A percentile compares a stretch with the other conserved stretches of the same genome.
These are phyloP conservation scores for Alternaria arbusti DNA, from an alignment of 2,329 filamentous ascomycete species.

Conservation along the genomic window DNA sequence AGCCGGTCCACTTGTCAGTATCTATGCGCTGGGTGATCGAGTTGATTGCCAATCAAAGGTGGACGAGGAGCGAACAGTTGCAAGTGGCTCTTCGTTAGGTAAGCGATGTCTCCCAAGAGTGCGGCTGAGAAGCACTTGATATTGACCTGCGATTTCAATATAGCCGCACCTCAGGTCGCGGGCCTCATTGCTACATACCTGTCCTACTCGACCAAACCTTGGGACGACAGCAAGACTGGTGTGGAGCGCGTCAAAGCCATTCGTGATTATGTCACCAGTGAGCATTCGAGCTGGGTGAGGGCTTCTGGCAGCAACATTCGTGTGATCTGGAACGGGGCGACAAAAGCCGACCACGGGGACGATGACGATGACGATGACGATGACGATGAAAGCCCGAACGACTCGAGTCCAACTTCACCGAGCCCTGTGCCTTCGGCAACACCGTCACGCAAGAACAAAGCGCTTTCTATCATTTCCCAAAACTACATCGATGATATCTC, in stretches of 20 bases:
- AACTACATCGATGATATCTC: accelerated
- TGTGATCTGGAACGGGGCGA: neutral
- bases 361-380: neutral
- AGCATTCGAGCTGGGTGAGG: accelerated
- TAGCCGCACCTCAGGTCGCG: neutral
- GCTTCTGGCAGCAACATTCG: neutral
- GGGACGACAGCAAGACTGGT: neutral
- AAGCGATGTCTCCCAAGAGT: too few relatives aligned
- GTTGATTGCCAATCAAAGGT: too few relatives aligned
- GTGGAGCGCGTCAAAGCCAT: neutral
- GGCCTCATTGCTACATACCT: neutral
- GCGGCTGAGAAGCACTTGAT: too few relatives aligned
- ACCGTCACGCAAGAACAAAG: neutral
- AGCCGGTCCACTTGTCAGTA: neutral
- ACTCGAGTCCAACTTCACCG: neutral
- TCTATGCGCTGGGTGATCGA: neutral
- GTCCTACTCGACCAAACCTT: neutral
- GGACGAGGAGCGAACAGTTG: too few relatives aligned
- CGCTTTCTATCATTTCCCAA: neutral
- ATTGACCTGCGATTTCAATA: neutral
- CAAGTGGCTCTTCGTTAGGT: too few relatives aligned
- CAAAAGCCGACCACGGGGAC: neutral
- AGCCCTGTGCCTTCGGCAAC: accelerated
- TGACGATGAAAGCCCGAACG: neutral
- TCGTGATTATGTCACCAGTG: neutral